phyloP scores from a whole-genome alignment of 345 rosid species.

The Citrus maxima region DNA sequence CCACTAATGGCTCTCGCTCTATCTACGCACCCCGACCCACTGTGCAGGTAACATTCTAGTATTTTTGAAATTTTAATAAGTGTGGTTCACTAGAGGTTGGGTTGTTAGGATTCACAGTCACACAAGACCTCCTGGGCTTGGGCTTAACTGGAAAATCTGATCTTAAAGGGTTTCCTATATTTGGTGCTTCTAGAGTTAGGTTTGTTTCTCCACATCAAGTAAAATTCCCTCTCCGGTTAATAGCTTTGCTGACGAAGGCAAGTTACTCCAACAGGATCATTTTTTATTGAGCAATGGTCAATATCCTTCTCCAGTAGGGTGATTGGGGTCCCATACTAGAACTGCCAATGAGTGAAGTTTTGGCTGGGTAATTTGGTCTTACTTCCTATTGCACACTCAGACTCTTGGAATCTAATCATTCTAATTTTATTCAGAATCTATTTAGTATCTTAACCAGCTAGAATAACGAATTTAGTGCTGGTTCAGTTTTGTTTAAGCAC shows the following conservation, averaged over 20 bases:
- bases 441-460: not conserved
- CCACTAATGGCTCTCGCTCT: conserved; percentile 63
- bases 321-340: not conserved
- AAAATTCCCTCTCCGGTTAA: not conserved
- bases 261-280: not conserved
- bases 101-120: not conserved
- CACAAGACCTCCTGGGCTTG: not conserved
- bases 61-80: not conserved
- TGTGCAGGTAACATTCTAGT: conserved; percentile 47
- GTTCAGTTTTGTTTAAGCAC: not conserved
- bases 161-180: not conserved
- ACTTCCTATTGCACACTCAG: not conserved
- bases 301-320: not conserved
- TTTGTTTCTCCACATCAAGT: not conserved
- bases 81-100: conserved; percentile 3
- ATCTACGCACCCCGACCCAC: conserved; percentile 75
- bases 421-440: not conserved
- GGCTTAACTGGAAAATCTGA: not conserved
- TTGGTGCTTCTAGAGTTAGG: no score
- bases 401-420: not conserved
- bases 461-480: not conserved
- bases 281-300: not conserved
- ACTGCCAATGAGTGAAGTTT: not conserved
- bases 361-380: not conserved
- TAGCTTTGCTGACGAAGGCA: not conserved